phyloP scores from a whole-genome alignment of 495 filamentous ascomycete species.

The Penicillium longicatenatum region DNA sequence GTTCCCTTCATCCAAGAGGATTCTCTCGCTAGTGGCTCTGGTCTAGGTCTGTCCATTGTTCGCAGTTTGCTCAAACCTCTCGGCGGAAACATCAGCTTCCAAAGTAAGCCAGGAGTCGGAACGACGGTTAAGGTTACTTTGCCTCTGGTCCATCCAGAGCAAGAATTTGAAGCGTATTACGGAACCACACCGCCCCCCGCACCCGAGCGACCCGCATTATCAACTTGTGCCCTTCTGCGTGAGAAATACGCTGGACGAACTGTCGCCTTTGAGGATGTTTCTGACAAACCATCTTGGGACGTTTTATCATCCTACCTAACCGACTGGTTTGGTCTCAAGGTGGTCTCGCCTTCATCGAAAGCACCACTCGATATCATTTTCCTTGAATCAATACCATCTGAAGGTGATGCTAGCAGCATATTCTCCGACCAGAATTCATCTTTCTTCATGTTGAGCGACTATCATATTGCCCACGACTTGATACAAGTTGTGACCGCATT shows the following conservation, averaged over 20 bases:
- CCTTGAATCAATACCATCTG: slow-evolving; percentile 30
- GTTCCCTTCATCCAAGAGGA: slow-evolving; percentile 54
- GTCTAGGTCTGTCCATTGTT: slow-evolving; percentile 47
- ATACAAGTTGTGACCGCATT: slow-evolving; percentile 23
- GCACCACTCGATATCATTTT: slow-evolving; percentile 37
- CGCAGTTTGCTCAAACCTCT: slow-evolving; percentile 42
- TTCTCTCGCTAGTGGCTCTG: slow-evolving; percentile 44
- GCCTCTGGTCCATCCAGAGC: slow-evolving; percentile 34
- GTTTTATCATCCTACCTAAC: slow-evolving; percentile 35
- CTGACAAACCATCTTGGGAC: slow-evolving; percentile 23
- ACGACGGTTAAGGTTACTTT: slow-evolving; percentile 52
- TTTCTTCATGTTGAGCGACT: slow-evolving; percentile 33
- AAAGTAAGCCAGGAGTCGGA: slow-evolving; percentile 42
- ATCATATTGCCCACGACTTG: slow-evolving; percentile 25
- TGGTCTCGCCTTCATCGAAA: slow-evolving; percentile 30
- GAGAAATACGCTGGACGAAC: slow-evolving; percentile 25
- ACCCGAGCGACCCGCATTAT: slow-evolving; percentile 12
- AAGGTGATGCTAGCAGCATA: not conserved
- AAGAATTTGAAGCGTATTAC: slow-evolving; percentile 12
- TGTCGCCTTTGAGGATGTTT: slow-evolving; percentile 30
- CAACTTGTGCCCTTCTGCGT: slow-evolving; percentile 23
- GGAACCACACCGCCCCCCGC: slow-evolving; percentile 6
- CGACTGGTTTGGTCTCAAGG: slow-evolving; percentile 45
- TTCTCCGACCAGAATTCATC: slow-evolving; percentile 13
- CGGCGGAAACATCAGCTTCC: slow-evolving; percentile 43